Evolutionary conservation across 2,329 filamentous ascomycete genomes (phyloP), one percentile per base, ranked within the genome.

Genomic region (Zopfia rhizophila): DNA sequence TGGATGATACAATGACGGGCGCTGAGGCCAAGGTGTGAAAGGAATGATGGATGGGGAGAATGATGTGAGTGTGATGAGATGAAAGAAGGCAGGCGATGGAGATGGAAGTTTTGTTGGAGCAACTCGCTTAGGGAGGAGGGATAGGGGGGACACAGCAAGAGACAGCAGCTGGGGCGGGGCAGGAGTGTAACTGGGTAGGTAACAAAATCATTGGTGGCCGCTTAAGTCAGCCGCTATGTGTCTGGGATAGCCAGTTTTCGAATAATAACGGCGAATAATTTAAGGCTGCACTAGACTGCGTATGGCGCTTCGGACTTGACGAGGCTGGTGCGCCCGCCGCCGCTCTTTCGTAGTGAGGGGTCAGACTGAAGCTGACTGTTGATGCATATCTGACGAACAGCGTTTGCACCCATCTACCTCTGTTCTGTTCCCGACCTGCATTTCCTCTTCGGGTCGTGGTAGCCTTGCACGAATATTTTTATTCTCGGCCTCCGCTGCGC

Each of bases 1-100:
- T 56, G 53, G 50, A 53, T 60, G 62, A 55, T 55, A 53, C 53
- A 49, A 38, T 28, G 22, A 24, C 23, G 25, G 27, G 43, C 25
- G 31, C 24, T 29, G 12, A 16, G 33, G 48, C n/a, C n/a, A n/a
- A n/a, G n/a, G n/a, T n/a, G n/a, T n/a, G 10, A 30, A 14, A n/a
- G n/a, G n/a, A n/a, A n/a, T n/a, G n/a, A 35, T 17, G 31, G 19
- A 38, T 19, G 16, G 19, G 13, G 23, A 27, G 16, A 22, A 19
- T 12, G 13, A 22, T 24, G 47, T 52, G 55, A 45, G 52, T 41
- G 48, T 45, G 53, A 43, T 48, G 51, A 52, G 51, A 16, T 25
- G 18, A 36, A 36, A 21, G 38, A 13, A 23, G 22, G 13, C 31
- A 21, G 31, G 39, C 22, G 18, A 31, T 14, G 29, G 30, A 25